phyloP scores from a whole-genome alignment of 768 basidiomycete genomes.

The Suillus cothurnatus region DNA sequence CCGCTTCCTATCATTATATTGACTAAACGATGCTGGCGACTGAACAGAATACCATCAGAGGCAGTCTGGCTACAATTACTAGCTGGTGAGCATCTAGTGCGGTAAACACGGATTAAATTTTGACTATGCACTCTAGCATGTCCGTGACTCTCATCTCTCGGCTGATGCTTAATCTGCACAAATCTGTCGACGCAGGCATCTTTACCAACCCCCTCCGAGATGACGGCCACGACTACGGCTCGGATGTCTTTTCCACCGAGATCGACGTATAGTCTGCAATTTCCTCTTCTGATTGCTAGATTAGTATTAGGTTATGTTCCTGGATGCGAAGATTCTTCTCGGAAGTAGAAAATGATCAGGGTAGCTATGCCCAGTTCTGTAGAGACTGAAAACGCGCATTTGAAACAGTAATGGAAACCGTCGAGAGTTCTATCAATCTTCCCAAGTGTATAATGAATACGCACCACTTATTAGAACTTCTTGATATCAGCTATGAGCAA shows the following conservation, averaged over 20 bases:
- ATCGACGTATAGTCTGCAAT: not conserved
- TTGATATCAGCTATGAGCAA: slow-evolving; percentile 6
- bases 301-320: not conserved
- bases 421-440: no score
- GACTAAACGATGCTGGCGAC: not conserved
- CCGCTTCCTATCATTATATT: not conserved
- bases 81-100: not conserved
- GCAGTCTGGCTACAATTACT: not conserved
- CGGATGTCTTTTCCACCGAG: not conserved
- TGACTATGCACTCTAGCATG: slow-evolving; percentile 32
- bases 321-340: not conserved
- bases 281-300: not conserved
- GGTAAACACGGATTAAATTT: not conserved
- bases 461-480: no score
- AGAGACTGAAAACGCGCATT: not conserved
- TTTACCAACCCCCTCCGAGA: not conserved
- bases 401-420: not conserved
- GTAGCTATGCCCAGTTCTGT: no score
- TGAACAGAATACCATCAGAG: not conserved
- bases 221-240: not conserved
- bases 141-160: slow-evolving; percentile 57
- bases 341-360: not conserved
- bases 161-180: slow-evolving; percentile 57
- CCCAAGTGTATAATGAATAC: no score
- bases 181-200: slow-evolving; percentile 30